Percentiles rank a stretch among this genome's conserved stretches.
Evolutionary conservation across 2,329 filamentous ascomycete genomes (phyloP).

Genomic region (Fusarium secorum): DNA sequence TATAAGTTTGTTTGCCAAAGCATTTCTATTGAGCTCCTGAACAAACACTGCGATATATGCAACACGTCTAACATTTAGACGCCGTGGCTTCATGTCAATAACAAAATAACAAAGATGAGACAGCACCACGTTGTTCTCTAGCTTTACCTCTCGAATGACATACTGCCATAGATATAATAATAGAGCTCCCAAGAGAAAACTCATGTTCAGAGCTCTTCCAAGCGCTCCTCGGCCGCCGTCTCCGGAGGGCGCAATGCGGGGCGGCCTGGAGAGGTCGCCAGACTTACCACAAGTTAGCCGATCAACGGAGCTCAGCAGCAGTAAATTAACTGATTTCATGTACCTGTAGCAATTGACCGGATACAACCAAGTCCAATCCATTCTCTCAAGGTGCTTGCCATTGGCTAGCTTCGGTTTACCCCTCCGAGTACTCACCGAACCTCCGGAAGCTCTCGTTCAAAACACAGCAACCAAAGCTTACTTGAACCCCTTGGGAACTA

Average conservation of each 20-base stretch:
- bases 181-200: background rate
- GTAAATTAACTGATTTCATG: conserved; percentile 16
- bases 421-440: conserved; percentile 27
- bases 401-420: conserved; percentile 8
- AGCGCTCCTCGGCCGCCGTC: conserved; percentile 6
- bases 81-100: background rate
- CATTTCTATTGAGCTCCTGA: background rate
- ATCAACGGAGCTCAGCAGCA: conserved; percentile 35
- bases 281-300: conserved; percentile 25
- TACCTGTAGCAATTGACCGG: background rate
- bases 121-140: background rate
- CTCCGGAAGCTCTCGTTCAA: conserved; percentile 22
- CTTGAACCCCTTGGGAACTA: conserved; percentile 6
- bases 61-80: background rate
- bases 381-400: conserved; percentile 6
- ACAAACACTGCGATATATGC: background rate
- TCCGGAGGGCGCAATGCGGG: conserved; percentile 34
- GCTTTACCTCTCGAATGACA: background rate
- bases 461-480: conserved; percentile 18
- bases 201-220: background rate
- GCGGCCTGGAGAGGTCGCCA: conserved; percentile 4
- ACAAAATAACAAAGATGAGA: background rate
- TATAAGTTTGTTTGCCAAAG: background rate
- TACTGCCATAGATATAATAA: background rate
- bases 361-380: background rate